Evolutionary conservation across 306 rosid species (phyloP).

Genomic region (Pterocarpus macrocarpus): DNA sequence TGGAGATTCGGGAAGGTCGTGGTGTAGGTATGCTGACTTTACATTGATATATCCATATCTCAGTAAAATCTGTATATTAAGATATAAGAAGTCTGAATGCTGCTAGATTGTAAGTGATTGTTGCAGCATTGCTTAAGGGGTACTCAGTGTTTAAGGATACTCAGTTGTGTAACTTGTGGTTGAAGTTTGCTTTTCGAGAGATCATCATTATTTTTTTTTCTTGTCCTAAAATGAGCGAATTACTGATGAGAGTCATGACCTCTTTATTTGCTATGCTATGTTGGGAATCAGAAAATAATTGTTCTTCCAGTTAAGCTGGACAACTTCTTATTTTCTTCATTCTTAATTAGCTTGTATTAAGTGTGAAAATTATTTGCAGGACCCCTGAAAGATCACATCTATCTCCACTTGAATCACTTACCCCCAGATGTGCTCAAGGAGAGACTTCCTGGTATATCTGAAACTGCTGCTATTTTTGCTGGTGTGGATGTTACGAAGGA

Average conservation of each 20-base stretch:
- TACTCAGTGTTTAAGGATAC: neutral
- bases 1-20: slow-evolving; percentile 98
- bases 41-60: slow-evolving; percentile 10
- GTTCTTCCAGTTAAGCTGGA: slow-evolving; percentile 30
- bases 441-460: slow-evolving; percentile 99
- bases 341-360: slow-evolving; percentile 30
- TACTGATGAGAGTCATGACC: slow-evolving; percentile 31
- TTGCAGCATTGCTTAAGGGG: neutral
- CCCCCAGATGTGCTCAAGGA: slow-evolving; percentile 99
- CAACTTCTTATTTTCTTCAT: neutral
- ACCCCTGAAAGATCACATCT: slow-evolving; percentile 96
- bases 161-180: neutral
- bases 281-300: slow-evolving; percentile 15
- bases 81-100: slow-evolving; percentile 12
- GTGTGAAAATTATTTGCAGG: slow-evolving; percentile 64
- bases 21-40: slow-evolving; percentile 80
- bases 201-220: neutral
- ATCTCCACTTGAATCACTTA: slow-evolving; percentile 97
- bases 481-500: slow-evolving; percentile 99
- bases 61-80: slow-evolving; percentile 8
- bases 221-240: neutral
- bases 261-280: slow-evolving; percentile 1
- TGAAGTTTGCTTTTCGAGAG: neutral
- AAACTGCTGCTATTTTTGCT: slow-evolving; percentile 99
- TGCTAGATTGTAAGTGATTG: slow-evolving; percentile 1